Percentiles rank a stretch among this genome's conserved stretches.
Evolutionary conservation across 441 rosid species (phyloP).

Genomic region (Populus trichocarpa): DNA sequence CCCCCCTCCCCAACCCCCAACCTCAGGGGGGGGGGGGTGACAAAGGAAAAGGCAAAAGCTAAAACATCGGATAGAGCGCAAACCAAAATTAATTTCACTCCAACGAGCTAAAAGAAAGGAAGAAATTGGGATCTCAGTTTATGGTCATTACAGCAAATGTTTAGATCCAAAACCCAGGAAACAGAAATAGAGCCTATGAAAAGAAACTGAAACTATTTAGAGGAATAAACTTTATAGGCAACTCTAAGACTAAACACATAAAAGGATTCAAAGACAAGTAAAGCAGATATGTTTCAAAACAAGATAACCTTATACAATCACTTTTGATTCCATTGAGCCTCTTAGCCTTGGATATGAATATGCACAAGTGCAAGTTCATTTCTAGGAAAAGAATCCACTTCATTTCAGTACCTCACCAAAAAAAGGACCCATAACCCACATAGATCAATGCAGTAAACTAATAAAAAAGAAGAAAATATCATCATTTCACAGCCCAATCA

Average conservation of each 20-base stretch:
- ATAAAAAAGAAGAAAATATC: slow-evolving; percentile 6
- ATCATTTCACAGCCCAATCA: slow-evolving; percentile 7
- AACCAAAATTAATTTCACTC: neutral
- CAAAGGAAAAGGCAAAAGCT: neutral
- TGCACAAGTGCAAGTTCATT: neutral
- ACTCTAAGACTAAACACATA: slow-evolving; percentile 15
- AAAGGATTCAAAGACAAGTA: slow-evolving; percentile 15
- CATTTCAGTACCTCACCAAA: slow-evolving; percentile 8
- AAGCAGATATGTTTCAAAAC: neutral
- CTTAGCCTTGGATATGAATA: neutral
- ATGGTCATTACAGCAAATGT: slow-evolving; percentile 17
- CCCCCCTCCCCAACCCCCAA: neutral
- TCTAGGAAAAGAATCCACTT: slow-evolving; percentile 13
- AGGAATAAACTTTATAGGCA: slow-evolving; percentile 8
- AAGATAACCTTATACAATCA: neutral
- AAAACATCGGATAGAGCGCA: neutral
- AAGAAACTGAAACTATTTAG: neutral
- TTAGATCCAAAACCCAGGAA: slow-evolving; percentile 27
- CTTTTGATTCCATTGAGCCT: slow-evolving; percentile 3
- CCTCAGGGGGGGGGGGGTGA: neutral
- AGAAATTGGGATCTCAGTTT: neutral
- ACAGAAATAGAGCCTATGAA: neutral
- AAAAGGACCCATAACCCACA: slow-evolving; percentile 7
- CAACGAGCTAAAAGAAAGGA: neutral
- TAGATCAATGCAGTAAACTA: slow-evolving; percentile 25